Conservation (phyloP, 2,329 filamentous ascomycete species). For the Cladophialophora psammophila region DNA sequence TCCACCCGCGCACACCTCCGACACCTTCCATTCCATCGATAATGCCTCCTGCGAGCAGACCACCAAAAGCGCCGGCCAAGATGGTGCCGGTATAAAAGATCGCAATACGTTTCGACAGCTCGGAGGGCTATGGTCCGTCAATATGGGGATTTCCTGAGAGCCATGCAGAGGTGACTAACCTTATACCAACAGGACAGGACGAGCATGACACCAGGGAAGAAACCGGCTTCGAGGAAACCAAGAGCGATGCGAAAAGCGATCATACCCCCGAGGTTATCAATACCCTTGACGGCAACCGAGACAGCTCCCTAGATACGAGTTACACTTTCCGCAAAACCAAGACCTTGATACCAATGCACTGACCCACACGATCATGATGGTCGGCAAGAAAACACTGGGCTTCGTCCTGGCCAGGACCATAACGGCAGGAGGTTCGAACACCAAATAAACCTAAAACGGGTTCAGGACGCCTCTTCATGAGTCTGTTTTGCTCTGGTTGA, state of each 20-base stretch:
- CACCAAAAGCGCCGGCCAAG: slow-evolving; percentile 61
- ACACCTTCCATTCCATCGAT: slow-evolving; percentile 42
- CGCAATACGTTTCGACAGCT: slow-evolving; percentile 46
- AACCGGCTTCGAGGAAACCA: slow-evolving; percentile 46
- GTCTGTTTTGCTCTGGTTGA: neutral
- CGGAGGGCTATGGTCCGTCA: slow-evolving; percentile 49
- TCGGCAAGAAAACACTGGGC: slow-evolving; percentile 32
- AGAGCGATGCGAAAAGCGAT: slow-evolving; percentile 55
- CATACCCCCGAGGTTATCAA: slow-evolving; percentile 51
- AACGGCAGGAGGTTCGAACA: slow-evolving; percentile 55
- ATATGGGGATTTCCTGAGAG: neutral
- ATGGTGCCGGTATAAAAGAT: slow-evolving; percentile 56
- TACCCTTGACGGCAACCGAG: slow-evolving; percentile 61
- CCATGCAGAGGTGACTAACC: slow-evolving; percentile 43
- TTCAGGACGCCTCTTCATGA: slow-evolving; percentile 2
- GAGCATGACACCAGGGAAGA: slow-evolving; percentile 58
- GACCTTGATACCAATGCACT: slow-evolving; percentile 6
- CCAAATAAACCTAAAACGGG: slow-evolving; percentile 28
- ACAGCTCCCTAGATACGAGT: slow-evolving; percentile 46
- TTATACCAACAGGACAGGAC: slow-evolving; percentile 71
- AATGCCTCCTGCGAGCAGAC: slow-evolving; percentile 59
- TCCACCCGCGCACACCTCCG: slow-evolving; percentile 43
- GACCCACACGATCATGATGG: slow-evolving; percentile 38
- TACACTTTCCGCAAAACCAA: neutral
- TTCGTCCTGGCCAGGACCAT: slow-evolving; percentile 49